These are phyloP conservation scores for Aspergillus ibericus DNA, from an alignment of 2,329 filamentous ascomycete species.

Conservation along the genomic window DNA sequence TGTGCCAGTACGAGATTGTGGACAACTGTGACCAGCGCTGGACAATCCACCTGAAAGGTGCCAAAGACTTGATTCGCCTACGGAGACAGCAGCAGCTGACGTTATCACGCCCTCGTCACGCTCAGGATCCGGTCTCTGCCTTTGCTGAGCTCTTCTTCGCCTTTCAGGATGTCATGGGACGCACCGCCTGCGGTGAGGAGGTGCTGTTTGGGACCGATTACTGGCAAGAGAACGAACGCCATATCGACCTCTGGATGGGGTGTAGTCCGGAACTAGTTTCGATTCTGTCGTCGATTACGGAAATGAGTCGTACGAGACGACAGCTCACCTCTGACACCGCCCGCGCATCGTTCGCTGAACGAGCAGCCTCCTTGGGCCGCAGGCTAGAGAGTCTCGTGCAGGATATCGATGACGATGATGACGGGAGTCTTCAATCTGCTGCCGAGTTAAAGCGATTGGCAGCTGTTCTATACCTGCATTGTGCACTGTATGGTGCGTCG, in stretches of 20 bases:
- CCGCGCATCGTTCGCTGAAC: constrained; percentile 28
- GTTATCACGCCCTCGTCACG: constrained; percentile 9
- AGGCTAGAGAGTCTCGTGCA: constrained; percentile 38
- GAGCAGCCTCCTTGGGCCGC: constrained; percentile 36
- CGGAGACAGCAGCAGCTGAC: constrained; percentile 18
- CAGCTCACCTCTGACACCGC: constrained; percentile 26
- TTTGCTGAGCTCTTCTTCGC: constrained; percentile 52
- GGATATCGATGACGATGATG: constrained; percentile 30
- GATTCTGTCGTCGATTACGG: constrained; percentile 50
- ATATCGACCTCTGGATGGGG: constrained; percentile 50
- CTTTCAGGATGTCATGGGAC: constrained; percentile 54
- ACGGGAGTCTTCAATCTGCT: constrained; percentile 36
- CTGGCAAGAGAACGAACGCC: constrained; percentile 43
- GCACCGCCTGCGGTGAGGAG: constrained; percentile 51
- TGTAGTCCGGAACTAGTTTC: constrained; percentile 50
- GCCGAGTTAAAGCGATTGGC: constrained; percentile 48
- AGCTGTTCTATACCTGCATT: constrained; percentile 49
- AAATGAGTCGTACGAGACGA: constrained; percentile 43
- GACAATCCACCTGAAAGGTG: constrained; percentile 51
- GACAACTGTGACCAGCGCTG: constrained; percentile 48
- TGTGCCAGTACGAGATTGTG: constrained; percentile 49
- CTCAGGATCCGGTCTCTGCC: constrained; percentile 31
- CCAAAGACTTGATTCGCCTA: constrained; percentile 48
- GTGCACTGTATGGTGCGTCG: constrained; percentile 45
- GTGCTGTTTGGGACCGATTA: constrained; percentile 51